Percentiles rank a stretch among this genome's conserved stretches.
These are phyloP conservation scores for Trichoderma breve DNA, from an alignment of 2,329 filamentous ascomycete species.

Conservation along the genomic window DNA sequence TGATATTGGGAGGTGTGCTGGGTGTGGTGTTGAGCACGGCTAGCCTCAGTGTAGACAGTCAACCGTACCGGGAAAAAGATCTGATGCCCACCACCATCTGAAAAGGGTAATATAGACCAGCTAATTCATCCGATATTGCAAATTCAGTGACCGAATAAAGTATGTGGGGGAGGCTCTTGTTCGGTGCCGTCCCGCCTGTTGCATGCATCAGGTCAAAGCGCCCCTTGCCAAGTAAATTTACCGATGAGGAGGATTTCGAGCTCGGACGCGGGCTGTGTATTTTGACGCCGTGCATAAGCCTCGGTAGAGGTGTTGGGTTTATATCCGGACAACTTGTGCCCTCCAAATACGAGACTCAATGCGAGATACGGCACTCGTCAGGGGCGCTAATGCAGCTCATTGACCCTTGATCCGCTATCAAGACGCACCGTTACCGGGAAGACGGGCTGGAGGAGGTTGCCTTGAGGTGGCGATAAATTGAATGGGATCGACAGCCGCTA, in stretches of 20 bases:
- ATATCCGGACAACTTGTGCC: neutral
- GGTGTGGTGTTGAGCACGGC: neutral
- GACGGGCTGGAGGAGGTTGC: neutral
- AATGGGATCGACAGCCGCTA: neutral
- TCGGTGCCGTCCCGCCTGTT: neutral
- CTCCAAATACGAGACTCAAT: neutral
- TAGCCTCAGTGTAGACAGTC: neutral
- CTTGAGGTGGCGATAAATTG: constrained; percentile 19
- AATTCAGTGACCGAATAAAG: neutral
- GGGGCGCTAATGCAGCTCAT: neutral
- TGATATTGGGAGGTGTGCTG: neutral
- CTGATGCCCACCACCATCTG: neutral
- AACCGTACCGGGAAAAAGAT: neutral
- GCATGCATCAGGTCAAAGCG: neutral
- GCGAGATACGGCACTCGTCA: neutral
- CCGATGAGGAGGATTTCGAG: neutral
- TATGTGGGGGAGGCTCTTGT: neutral
- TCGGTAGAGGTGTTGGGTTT: neutral
- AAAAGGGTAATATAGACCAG: neutral
- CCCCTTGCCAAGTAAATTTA: neutral
- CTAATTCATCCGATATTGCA: neutral
- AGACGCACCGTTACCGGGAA: neutral
- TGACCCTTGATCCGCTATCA: neutral
- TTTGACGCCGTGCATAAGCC: neutral
- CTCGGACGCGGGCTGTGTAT: neutral